Base-by-base conservation (phyloP, 345 rosid genomes). In the Lagerstroemia speciosa region DNA sequence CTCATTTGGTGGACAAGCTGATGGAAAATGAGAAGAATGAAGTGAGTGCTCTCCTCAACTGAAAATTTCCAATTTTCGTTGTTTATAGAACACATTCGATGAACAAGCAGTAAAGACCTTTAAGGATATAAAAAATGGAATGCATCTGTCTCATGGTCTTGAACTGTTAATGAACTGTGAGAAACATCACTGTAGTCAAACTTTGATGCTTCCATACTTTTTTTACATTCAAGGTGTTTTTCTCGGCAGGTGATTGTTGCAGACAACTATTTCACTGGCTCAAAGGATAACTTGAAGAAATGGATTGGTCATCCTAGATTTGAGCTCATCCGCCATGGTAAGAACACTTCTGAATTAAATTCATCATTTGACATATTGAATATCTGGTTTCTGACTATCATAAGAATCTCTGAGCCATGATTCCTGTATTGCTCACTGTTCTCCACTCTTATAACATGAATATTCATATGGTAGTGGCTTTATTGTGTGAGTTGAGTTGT, bases 241-340 rank as follows among this genome's bases (percentile, higher is more conserved):
- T 67, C 36, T 36, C 33, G 20, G 11, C 74, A 89, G 98, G 97
- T 93, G 34, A 76, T 87, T 69, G 98, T 91, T 68, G 97, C 71
- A 69, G 97, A 93, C 72, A 91, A 93, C 78, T 91, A 83, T 76
- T 93, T 90, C 79, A 90, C 98, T 66, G 98, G 98, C 64, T 83
- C 91, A 3, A 93, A 90, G 75, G 98, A 91, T 67, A 93, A 93
- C 81, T 84, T 89, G 52, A 89, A 71, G 81, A 91, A 86, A 75
- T 93, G 98, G 97, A 89, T 93, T 1, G 97, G 96, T 69, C 97
- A 91, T 73, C 97, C 97, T 0, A 93, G 98, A 80, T 93, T 91
- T 78, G 97, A 93, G 82, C 94, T 93, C 37, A 87, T 91, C 48
- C 97, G 97, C 65, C 98, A 93, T 34, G 98, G 98, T 89, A 79